These are phyloP conservation scores for Adiantum capillusveneris DNA, from an alignment of 75 land plant species.

Conservation along the genomic window DNA sequence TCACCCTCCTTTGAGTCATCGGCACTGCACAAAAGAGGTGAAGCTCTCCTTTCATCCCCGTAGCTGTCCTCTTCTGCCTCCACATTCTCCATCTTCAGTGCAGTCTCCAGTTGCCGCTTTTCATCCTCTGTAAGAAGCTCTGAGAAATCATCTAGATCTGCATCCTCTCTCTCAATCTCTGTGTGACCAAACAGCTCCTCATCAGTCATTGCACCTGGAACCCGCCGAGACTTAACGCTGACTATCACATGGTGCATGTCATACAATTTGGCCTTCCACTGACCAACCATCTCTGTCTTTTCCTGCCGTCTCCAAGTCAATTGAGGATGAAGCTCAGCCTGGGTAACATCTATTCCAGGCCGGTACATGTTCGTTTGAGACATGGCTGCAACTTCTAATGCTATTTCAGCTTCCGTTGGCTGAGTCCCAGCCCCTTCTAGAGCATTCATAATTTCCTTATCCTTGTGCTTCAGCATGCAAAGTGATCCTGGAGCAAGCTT, in stretches of 20 bases:
- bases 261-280: slow-evolving; percentile 73
- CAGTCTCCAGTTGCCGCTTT: slow-evolving; percentile 48
- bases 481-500: slow-evolving; percentile 61
- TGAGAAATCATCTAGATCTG: slow-evolving; percentile 23
- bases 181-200: slow-evolving; percentile 49
- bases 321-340: slow-evolving; percentile 70
- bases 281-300: slow-evolving; percentile 64
- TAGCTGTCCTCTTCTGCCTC: slow-evolving; percentile 23
- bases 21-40: not conserved
- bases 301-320: slow-evolving; percentile 78
- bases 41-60: not conserved
- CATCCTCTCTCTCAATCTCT: slow-evolving; percentile 43
- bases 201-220: slow-evolving; percentile 76
- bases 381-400: slow-evolving; percentile 67
- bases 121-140: slow-evolving; percentile 64
- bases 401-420: slow-evolving; percentile 55
- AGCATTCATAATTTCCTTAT: slow-evolving; percentile 79
- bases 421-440: slow-evolving; percentile 74
- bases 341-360: slow-evolving; percentile 81
- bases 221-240: slow-evolving; percentile 66
- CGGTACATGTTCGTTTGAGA: slow-evolving; percentile 75
- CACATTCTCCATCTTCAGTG: slow-evolving; percentile 45
- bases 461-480: slow-evolving; percentile 63
- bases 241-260: slow-evolving; percentile 84
- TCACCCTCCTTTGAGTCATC: not conserved